phyloP scores from a whole-genome alignment of 768 basidiomycete genomes.

The Naganishia onofrii region DNA sequence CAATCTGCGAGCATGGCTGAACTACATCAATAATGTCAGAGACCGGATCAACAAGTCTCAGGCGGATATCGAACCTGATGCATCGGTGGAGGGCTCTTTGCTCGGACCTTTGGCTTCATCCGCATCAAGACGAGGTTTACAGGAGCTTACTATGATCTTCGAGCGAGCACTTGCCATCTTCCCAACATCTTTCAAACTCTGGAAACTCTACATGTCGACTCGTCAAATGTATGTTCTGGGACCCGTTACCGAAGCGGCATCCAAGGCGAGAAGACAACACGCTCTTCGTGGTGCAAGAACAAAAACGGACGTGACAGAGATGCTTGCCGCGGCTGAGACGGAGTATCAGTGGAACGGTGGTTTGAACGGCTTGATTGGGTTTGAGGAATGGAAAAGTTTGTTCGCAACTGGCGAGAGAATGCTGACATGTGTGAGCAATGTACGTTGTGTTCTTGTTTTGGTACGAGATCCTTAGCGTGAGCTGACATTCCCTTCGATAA shows the following conservation, averaged over 20 bases:
- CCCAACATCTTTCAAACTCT: slow-evolving; percentile 86
- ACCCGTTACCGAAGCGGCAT: slow-evolving; percentile 39
- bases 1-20: slow-evolving; percentile 91
- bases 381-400: slow-evolving; percentile 90
- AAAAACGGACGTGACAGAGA: slow-evolving; percentile 87
- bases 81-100: slow-evolving; percentile 57
- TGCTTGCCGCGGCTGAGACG: slow-evolving; percentile 77
- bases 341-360: slow-evolving; percentile 81
- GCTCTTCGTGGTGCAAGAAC: slow-evolving; percentile 68
- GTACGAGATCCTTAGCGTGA: slow-evolving; percentile 1
- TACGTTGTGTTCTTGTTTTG: slow-evolving; percentile 51
- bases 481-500: neutral
- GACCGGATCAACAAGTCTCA: slow-evolving; percentile 59
- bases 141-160: slow-evolving; percentile 85
- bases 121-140: slow-evolving; percentile 69
- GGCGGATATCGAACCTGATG: slow-evolving; percentile 41
- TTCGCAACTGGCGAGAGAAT: slow-evolving; percentile 87
- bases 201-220: slow-evolving; percentile 85
- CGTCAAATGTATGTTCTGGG: slow-evolving; percentile 85
- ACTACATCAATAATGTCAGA: slow-evolving; percentile 71
- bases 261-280: slow-evolving; percentile 65
- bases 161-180: slow-evolving; percentile 86
- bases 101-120: slow-evolving; percentile 78
- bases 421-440: slow-evolving; percentile 89
- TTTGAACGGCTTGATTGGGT: slow-evolving; percentile 84